Percentiles rank a stretch among this genome's conserved stretches.
These are phyloP conservation scores for Candida taoyuanica DNA, from an alignment of 805 yeast genomes.

Conservation along the genomic window DNA sequence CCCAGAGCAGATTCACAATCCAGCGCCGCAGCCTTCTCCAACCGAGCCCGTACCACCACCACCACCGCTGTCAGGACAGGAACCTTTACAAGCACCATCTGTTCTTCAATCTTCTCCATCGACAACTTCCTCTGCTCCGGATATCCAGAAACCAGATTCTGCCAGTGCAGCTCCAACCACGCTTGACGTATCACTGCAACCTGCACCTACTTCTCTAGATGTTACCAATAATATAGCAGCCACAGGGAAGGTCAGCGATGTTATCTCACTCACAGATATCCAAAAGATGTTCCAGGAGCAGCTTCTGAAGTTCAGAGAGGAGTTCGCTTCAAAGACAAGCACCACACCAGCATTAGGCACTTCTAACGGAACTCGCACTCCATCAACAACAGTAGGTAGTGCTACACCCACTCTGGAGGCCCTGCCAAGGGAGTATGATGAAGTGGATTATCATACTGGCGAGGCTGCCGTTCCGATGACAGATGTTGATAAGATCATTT, in stretches of 20 bases:
- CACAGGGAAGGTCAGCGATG: not conserved
- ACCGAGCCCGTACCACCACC: too few relatives aligned
- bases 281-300: conserved; percentile 10
- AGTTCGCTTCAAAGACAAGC: conserved; percentile 1
- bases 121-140: not conserved
- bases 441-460: conserved; percentile 1
- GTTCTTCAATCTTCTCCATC: not conserved
- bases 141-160: too few relatives aligned
- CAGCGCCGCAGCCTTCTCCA: too few relatives aligned
- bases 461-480: not conserved
- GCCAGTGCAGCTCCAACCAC: too few relatives aligned
- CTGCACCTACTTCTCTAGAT: too few relatives aligned
- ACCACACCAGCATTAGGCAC: too few relatives aligned
- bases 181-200: too few relatives aligned
- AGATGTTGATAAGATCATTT: conserved; percentile 7
- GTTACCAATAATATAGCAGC: too few relatives aligned
- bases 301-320: conserved; percentile 8
- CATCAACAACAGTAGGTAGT: not conserved
- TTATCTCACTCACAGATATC: conserved; percentile 1
- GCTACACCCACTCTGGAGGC: not conserved
- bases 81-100: too few relatives aligned
- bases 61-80: too few relatives aligned
- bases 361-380: too few relatives aligned
- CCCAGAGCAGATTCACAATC: too few relatives aligned
- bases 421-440: not conserved